Conservation (phyloP, 768 basidiomycete genomes). For the Boletus rubescentipes region DNA sequence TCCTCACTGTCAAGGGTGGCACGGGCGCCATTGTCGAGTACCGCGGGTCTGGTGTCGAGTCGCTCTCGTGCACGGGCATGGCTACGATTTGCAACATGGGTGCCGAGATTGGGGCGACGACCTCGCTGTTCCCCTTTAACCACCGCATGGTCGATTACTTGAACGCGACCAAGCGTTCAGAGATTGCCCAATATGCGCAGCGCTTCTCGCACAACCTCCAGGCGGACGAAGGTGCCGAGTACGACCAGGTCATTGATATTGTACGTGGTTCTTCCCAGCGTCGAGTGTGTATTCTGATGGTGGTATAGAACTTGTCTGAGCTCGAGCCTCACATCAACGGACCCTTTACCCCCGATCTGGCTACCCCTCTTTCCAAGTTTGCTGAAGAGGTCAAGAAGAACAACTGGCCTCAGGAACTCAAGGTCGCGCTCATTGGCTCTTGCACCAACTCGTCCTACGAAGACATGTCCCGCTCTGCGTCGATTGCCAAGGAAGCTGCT, state of each 20-base stretch:
- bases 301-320: slow-evolving; percentile 79
- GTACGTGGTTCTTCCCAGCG: slow-evolving; percentile 41
- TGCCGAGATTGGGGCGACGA: slow-evolving; percentile 99
- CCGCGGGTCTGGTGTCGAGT: slow-evolving; percentile 91
- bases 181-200: slow-evolving; percentile 87
- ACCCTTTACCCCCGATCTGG: slow-evolving; percentile 99
- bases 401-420: slow-evolving; percentile 95
- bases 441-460: slow-evolving; percentile 99
- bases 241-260: slow-evolving; percentile 92
- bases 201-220: slow-evolving; percentile 87
- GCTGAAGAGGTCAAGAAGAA: slow-evolving; percentile 90
- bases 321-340: slow-evolving; percentile 99
- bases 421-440: slow-evolving; percentile 96
- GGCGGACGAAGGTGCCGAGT: slow-evolving; percentile 86
- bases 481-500: slow-evolving; percentile 87
- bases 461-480: slow-evolving; percentile 98
- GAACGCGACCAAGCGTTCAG: slow-evolving; percentile 87
- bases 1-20: slow-evolving; percentile 98
- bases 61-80: slow-evolving; percentile 98
- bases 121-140: slow-evolving; percentile 99
- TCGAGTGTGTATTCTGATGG: not conserved
- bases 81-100: slow-evolving; percentile 99
- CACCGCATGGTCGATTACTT: slow-evolving; percentile 90
- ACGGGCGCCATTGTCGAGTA: slow-evolving; percentile 99
- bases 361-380: slow-evolving; percentile 97